Evolutionary conservation across 1,284 basidiomycete genomes (phyloP).

Genomic region (Mycena sp.): DNA sequence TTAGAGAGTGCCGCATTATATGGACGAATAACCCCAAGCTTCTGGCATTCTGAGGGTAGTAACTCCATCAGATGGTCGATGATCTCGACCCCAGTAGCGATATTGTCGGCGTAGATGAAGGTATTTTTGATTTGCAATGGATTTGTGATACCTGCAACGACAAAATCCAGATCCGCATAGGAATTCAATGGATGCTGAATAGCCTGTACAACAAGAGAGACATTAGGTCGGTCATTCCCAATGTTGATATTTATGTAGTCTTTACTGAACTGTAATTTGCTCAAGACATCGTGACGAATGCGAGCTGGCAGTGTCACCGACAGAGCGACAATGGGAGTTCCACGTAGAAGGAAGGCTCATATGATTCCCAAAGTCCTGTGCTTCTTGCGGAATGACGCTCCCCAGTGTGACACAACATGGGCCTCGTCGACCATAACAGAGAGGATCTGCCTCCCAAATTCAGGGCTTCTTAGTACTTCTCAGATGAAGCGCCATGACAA

Average conservation of each 20-base stretch:
- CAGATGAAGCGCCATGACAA: no score
- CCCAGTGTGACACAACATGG: no score
- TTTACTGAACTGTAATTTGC: constrained; percentile 43
- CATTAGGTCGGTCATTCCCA: constrained; percentile 52
- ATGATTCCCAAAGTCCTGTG: constrained; percentile 46
- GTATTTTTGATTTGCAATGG: no score
- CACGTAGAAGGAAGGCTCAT: constrained; percentile 44
- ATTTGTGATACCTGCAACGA: no score
- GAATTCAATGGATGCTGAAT: constrained; percentile 48
- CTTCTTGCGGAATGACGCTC: constrained; percentile 49
- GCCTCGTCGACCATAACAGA: constrained; percentile 47
- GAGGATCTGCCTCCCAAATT: constrained; percentile 37
- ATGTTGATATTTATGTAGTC: no score
- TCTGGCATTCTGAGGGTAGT: constrained; percentile 30
- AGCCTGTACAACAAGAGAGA: constrained; percentile 48
- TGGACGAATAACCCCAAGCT: constrained; percentile 34
- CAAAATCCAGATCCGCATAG: constrained; percentile 48
- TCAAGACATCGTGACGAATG: constrained; percentile 43
- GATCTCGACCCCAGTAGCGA: constrained; percentile 35
- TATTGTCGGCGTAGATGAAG: no score
- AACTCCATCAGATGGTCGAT: constrained; percentile 32
- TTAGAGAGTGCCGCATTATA: constrained; percentile 39
- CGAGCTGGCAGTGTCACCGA: constrained; percentile 48
- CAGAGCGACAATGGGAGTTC: constrained; percentile 47
- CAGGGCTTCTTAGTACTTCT: constrained; percentile 41